Conservation (phyloP, 2,329 filamentous ascomycete genomes). For the Diaporthe longicolla region DNA sequence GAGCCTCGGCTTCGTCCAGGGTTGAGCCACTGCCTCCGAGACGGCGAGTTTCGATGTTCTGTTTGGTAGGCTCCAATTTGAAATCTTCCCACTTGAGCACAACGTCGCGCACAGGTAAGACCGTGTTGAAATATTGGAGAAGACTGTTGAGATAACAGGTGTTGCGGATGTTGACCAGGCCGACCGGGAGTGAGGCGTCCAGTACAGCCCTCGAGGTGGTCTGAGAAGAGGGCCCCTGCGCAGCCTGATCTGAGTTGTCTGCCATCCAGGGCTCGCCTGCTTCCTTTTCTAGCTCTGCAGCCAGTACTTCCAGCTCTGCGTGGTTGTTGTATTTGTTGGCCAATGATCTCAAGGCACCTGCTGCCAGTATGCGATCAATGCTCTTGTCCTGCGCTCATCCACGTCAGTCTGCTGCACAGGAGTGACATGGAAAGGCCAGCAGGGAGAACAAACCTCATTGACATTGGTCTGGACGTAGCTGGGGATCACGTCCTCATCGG, state of each 20-base stretch:
- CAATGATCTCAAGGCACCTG: slow-evolving; percentile 36
- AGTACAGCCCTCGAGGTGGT: slow-evolving; percentile 43
- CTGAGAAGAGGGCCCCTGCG: background rate
- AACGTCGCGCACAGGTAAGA: slow-evolving; percentile 84
- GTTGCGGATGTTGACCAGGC: slow-evolving; percentile 93
- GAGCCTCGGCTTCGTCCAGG: slow-evolving; percentile 54
- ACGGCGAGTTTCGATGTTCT: slow-evolving; percentile 74
- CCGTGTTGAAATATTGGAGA: slow-evolving; percentile 93
- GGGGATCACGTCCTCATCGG: slow-evolving; percentile 33
- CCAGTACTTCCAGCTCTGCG: slow-evolving; percentile 25
- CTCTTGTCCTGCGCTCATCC: slow-evolving; percentile 26
- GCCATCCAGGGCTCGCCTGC: slow-evolving; percentile 33
- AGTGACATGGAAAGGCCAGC: background rate
- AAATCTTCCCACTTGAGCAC: slow-evolving; percentile 82
- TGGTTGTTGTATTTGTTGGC: slow-evolving; percentile 30
- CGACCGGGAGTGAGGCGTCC: slow-evolving; percentile 78
- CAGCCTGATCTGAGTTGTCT: slow-evolving; percentile 14
- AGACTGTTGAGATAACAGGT: slow-evolving; percentile 98
- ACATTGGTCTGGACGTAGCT: slow-evolving; percentile 31
- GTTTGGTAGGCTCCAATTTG: slow-evolving; percentile 76
- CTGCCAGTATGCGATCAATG: slow-evolving; percentile 34
- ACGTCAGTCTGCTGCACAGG: slow-evolving; percentile 2
- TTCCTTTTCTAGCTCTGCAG: slow-evolving; percentile 24
- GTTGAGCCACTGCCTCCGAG: slow-evolving; percentile 77
- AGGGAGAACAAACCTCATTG: slow-evolving; percentile 30